A percentile compares a stretch with the other conserved stretches of the same genome.
These are phyloP conservation scores for Trametes maxima DNA, from an alignment of 768 basidiomycete genomes.

Conservation along the genomic window DNA sequence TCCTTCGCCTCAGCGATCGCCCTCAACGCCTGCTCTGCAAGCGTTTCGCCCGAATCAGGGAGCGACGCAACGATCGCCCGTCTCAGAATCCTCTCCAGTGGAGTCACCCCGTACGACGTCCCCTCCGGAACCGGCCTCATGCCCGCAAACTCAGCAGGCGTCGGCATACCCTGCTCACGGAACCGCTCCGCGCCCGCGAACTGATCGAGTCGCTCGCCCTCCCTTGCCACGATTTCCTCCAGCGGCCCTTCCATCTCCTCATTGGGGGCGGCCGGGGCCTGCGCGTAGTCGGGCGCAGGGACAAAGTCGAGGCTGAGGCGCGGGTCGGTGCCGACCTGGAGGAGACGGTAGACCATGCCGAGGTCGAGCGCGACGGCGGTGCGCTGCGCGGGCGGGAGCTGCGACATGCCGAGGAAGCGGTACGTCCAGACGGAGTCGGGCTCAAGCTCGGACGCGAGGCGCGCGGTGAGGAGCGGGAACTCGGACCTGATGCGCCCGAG, in stretches of 20 bases:
- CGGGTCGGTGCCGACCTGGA: conserved; percentile 17
- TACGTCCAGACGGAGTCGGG: conserved; percentile 20
- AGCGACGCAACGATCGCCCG: conserved; percentile 16
- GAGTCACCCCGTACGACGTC: not conserved
- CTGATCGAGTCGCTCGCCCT: not conserved
- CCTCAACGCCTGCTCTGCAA: conserved; percentile 5
- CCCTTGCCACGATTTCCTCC: not conserved
- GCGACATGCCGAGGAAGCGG: conserved; percentile 28
- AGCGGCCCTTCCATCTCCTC: not conserved
- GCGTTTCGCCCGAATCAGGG: not conserved
- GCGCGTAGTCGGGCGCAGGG: conserved; percentile 1
- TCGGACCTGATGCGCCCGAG: conserved; percentile 17
- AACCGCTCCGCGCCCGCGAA: not conserved
- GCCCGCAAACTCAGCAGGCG: conserved; percentile 9
- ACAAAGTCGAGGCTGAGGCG: conserved; percentile 19
- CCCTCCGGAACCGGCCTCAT: not conserved
- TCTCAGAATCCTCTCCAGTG: conserved; percentile 22
- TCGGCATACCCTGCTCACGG: conserved; percentile 13
- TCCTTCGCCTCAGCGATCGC: conserved; percentile 16
- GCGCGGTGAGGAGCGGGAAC: conserved; percentile 7
- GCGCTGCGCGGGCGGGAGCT: not conserved
- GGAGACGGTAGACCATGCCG: conserved; percentile 21
- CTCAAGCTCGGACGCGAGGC: not conserved
- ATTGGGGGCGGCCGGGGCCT: not conserved
- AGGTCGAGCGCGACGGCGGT: conserved; percentile 7